A percentile compares a stretch with the other conserved stretches of the same genome.
These are phyloP conservation scores for Climacium dendroides DNA, from an alignment of 225 moss, liverwort and hornwort species.

Conservation along the genomic window DNA sequence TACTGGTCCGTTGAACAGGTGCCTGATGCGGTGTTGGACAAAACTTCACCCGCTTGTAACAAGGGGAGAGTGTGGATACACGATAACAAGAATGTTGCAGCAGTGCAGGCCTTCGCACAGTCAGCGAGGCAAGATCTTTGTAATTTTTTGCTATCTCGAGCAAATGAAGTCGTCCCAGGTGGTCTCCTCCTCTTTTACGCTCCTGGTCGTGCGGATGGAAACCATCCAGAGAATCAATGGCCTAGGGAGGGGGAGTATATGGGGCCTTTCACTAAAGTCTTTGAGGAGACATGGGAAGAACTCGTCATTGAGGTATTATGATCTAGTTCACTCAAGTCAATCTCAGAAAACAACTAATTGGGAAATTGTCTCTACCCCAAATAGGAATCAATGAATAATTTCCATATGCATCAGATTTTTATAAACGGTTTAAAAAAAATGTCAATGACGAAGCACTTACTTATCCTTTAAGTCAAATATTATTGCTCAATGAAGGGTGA, in stretches of 20 bases:
- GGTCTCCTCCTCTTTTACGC: neutral
- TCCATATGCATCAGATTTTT: too few species aligned
- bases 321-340: neutral
- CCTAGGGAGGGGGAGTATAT: neutral
- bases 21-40: neutral
- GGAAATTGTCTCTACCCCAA: neutral
- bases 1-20: neutral
- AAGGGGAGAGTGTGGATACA: neutral
- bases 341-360: neutral
- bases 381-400: too few species aligned
- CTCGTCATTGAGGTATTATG: neutral
- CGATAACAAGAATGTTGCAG: neutral
- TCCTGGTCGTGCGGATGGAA: neutral
- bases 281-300: neutral
- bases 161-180: neutral
- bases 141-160: neutral
- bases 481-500: too few species aligned
- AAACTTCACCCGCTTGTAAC: neutral
- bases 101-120: neutral
- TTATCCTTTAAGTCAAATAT: too few species aligned
- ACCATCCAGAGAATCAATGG: neutral
- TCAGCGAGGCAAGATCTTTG: accelerated
- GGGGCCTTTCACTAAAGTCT: neutral
- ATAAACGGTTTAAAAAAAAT: too few species aligned
- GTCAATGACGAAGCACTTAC: too few species aligned